Conservation (phyloP, 2,329 filamentous ascomycete genomes). For the Cryphonectria parasitica region DNA sequence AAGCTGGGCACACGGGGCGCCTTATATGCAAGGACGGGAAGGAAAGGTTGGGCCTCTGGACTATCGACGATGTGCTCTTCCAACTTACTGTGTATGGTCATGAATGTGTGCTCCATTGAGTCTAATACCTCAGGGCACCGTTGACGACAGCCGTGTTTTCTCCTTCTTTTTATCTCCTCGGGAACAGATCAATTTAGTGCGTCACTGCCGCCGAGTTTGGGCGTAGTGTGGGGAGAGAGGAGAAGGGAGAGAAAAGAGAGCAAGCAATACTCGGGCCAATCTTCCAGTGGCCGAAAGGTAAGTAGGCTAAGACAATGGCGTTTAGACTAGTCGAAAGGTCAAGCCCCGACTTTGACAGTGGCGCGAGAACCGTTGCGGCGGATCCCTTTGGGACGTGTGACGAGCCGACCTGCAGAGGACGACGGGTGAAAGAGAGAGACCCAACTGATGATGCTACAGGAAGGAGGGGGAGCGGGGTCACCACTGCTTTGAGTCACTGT, state of each 20-base stretch:
- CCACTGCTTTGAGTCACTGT: conserved; percentile 30
- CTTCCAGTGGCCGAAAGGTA: conserved; percentile 18
- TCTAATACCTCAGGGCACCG: conserved; percentile 28
- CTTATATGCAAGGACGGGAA: too few species aligned
- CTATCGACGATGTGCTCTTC: conserved; percentile 19
- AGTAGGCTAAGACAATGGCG: conserved; percentile 26
- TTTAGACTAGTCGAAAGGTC: conserved; percentile 17
- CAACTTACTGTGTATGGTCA: conserved; percentile 82
- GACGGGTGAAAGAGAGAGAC: neutral
- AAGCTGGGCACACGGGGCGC: neutral
- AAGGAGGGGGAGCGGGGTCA: conserved; percentile 21
- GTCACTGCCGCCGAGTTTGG: conserved; percentile 23
- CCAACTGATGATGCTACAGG: conserved; percentile 12
- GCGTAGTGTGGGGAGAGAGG: conserved; percentile 17
- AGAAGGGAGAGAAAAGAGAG: neutral
- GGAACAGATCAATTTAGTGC: conserved; percentile 32
- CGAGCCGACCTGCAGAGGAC: conserved; percentile 21
- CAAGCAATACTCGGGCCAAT: conserved; percentile 18
- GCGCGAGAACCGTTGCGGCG: conserved; percentile 33
- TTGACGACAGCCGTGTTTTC: conserved; percentile 11
- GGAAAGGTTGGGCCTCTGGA: neutral
- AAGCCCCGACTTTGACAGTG: conserved; percentile 31
- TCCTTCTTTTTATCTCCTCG: conserved; percentile 13
- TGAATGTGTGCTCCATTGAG: conserved; percentile 83
- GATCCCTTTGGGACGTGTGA: conserved; percentile 36